Percentiles rank a stretch among this genome's conserved stretches.
These are phyloP conservation scores for Kalmusia sp. DNA, from an alignment of 2,329 filamentous ascomycete species.

Conservation along the genomic window DNA sequence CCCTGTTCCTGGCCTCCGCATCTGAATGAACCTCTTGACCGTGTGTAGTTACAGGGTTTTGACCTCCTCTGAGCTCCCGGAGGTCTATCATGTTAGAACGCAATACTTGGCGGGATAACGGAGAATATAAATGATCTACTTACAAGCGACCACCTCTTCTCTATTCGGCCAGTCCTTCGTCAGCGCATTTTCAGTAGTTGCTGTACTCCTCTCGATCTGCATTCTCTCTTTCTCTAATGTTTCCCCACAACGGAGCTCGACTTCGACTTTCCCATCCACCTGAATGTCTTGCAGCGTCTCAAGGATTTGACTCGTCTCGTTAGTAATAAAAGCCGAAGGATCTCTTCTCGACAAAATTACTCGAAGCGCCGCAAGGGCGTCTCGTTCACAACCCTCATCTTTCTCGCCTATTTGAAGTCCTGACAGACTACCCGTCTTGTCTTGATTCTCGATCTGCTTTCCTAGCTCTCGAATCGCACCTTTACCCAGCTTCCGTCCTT, in stretches of 20 bases:
- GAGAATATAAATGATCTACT: background rate
- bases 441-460: background rate
- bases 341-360: background rate
- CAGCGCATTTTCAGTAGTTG: background rate
- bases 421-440: background rate
- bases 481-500: background rate
- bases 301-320: background rate
- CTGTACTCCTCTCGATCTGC: background rate
- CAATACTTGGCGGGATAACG: background rate
- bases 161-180: background rate
- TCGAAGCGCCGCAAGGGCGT: background rate
- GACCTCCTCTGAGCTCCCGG: background rate
- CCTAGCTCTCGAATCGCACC: background rate
- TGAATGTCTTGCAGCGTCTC: background rate
- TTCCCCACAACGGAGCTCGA: background rate
- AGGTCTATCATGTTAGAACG: background rate
- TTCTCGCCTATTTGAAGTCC: background rate
- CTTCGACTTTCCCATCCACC: background rate
- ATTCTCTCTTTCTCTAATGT: background rate
- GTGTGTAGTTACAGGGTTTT: too few relatives aligned
- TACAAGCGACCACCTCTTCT: background rate
- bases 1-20: too few relatives aligned
- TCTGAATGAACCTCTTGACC: too few relatives aligned
- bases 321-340: background rate
- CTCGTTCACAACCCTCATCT: background rate